phyloP scores from a whole-genome alignment of 179 eudicot genomes.

The Heliamphora pulchella region DNA sequence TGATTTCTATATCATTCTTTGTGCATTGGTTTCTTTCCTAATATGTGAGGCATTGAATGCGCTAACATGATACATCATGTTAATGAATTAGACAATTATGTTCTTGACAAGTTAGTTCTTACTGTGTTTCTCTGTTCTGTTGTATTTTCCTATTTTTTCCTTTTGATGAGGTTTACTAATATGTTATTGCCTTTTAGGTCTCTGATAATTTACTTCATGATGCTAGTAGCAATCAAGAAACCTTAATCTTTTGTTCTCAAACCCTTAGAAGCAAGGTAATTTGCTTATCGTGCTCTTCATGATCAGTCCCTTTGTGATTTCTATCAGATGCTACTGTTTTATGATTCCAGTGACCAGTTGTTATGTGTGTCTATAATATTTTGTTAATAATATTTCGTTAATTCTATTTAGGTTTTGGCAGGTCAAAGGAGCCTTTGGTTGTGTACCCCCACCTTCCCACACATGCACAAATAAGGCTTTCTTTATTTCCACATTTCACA shows the following conservation, averaged over 20 bases:
- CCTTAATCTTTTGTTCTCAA: constrained; percentile 90
- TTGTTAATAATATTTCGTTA: no score
- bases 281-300: constrained; percentile 1
- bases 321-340: not conserved
- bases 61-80: constrained; percentile 4
- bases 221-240: constrained; percentile 78
- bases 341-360: not conserved
- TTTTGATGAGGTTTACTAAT: constrained; percentile 5
- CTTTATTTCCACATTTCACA: not conserved
- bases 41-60: not conserved
- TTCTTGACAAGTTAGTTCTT: constrained; percentile 7
- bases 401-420: constrained; percentile 2
- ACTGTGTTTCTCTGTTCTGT: not conserved
- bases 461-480: not conserved
- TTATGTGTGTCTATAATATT: not conserved
- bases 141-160: not conserved
- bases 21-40: not conserved
- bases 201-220: constrained; percentile 96
- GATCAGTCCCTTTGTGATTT: not conserved
- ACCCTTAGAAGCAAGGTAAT: constrained; percentile 95
- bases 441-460: no score
- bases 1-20: not conserved
- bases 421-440: not conserved
- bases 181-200: constrained; percentile 43
- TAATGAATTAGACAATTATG: not conserved